phyloP scores from a whole-genome alignment of 1,284 basidiomycete species.

The Boletus sp. region DNA sequence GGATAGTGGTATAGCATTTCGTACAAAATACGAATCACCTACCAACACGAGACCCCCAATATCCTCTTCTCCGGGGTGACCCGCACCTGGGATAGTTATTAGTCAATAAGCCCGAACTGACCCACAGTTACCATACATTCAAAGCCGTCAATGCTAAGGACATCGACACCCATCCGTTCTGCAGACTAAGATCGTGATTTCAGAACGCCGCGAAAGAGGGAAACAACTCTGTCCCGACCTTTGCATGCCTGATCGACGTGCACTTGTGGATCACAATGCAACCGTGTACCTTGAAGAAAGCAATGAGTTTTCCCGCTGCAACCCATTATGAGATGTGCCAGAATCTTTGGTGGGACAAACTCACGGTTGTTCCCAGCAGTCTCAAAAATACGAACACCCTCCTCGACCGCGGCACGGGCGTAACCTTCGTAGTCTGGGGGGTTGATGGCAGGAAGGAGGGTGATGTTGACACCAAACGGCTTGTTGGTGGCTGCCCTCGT shows the following conservation, averaged over 20 bases:
- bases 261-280: constrained; percentile 90
- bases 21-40: constrained; percentile 19
- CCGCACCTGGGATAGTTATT: constrained; percentile 52
- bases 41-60: constrained; percentile 89
- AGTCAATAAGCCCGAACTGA: background rate
- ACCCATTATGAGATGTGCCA: background rate
- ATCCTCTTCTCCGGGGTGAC: constrained; percentile 94
- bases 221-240: constrained; percentile 40
- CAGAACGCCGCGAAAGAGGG: background rate
- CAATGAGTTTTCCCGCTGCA: constrained; percentile 73
- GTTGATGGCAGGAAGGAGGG: constrained; percentile 83
- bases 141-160: constrained; percentile 85
- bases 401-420: constrained; percentile 79
- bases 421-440: constrained; percentile 90
- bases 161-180: constrained; percentile 76
- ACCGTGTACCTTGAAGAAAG: constrained; percentile 72
- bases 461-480: constrained; percentile 90
- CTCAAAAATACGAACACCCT: constrained; percentile 88
- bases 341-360: constrained; percentile 17
- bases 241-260: constrained; percentile 83
- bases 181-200: constrained; percentile 45
- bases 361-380: constrained; percentile 89
- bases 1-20: background rate
- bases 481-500: constrained; percentile 68
- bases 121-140: constrained; percentile 55